Evolutionary conservation across 371 early-diverging fungal genomes (phyloP), one percentile per base, ranked within the genome.

Genomic region (Funneliformis caledonium): DNA sequence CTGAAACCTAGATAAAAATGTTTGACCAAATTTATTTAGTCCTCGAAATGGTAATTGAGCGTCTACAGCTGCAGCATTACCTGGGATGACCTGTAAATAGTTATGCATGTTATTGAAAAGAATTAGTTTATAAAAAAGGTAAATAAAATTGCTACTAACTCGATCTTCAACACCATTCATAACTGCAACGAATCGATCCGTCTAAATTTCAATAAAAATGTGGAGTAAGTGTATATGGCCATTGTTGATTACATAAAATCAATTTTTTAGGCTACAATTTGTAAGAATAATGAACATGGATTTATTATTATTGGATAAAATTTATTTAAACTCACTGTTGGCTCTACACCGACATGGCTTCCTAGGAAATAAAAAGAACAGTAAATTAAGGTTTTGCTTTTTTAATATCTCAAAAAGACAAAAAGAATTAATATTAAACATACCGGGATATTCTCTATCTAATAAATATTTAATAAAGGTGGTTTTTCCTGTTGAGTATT

Each of bases 61-160:
- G 22, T 92, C 88, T 9, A 96, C 95, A 2, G 94, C 95, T n/a
- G 96, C 96, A 0, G 96, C 96, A 76, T 96, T 93, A 37, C 96
- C 96, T 0, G 96, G 96, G 64, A 96, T 94, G 42, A 94, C 88
- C 83, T 89, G 87, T 74, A 81, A 80, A 12, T n/a, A 31, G 37
- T 9, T 33, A 19, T 59, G 2, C 6, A 42, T 45, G 43, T 43
- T n/a, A 14, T 4, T 22, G n/a, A 45, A 12, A 22, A 43, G 45
- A 67, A 37, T 14, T 42, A 12, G 43, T 70, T 16, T 43, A n/a
- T 5, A 47, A 47, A 45, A 45, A 70, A n/a, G 33, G 11, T 6
- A 3, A 11, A 19, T 9, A 42, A 45, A 26, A 19, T n/a, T 70
- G 14, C 19, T 37, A 33, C 56, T 11, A 59, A 74, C 86, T 9